Evolutionary conservation across 2,329 filamentous ascomycete genomes (phyloP), one percentile per base, ranked within the genome.

Genomic region (Pyrenophora seminiperda): DNA sequence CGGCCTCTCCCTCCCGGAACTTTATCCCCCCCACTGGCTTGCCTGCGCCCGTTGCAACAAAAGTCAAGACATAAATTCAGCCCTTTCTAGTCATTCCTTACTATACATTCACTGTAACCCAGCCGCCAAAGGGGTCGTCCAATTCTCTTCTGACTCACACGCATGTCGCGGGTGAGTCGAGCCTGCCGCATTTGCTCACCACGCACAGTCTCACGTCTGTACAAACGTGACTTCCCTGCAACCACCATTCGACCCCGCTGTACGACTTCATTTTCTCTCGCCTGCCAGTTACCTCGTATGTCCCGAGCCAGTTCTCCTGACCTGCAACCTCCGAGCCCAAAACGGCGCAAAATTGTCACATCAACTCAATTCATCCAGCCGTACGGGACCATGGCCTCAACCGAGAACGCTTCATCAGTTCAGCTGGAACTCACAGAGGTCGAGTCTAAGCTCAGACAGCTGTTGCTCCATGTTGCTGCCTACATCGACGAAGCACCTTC

Each of bases 381-480:
- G 1, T 66, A 59, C 56, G 49, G 57, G 48, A 64, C 58, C 43
- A 75, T 73, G 71, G 50, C 61, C 6, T 58, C 63, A 7, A 15
- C 57, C 36, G 20, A 43, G 15, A 39, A 38, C 19, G 30, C 50
- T 11, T 54, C 57, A 33, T 50, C 61, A 14, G 51, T 57, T 2
- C 68, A 63, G n/a, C 76, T 88, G 24, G 69, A 77, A 33, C 83
- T 97, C 54, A 91, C 83, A 10, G 76, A 83, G 4, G 81, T 84
- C 47, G 93, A 97, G 73, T 75, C 80, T 32, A 87, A 86, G 57
- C 80, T 97, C 31, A 86, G 87, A 54, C 74, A 77, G n/a, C 81
- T 97, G 10, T 81, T 97, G 15, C 79, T 97, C 14, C 90, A 95
- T 68, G 89, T 91, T n/a, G 90, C 89, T 18, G 73, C 80, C 9